Conservation (phyloP, 129 eudicot genomes). For the Apium graveolens region DNA sequence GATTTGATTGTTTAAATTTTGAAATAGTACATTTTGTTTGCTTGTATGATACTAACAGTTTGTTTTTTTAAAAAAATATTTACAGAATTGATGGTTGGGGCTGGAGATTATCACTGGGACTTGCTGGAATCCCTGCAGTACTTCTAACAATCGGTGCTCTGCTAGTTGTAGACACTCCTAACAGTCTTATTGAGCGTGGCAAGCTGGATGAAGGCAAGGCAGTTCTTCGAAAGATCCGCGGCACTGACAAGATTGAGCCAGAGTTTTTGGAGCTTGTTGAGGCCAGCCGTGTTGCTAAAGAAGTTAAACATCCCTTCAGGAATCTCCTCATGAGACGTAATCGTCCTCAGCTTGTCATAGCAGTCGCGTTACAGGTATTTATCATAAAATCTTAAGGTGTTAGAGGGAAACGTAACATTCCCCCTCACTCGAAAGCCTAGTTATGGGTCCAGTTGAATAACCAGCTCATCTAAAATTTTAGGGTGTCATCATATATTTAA, state of each 20-base stretch:
- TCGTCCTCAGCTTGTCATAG: constrained; percentile 70
- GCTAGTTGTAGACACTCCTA: constrained; percentile 79
- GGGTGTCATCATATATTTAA: too few species aligned
- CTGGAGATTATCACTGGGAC: constrained; percentile 83
- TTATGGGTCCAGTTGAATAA: too few species aligned
- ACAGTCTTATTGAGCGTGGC: constrained; percentile 90
- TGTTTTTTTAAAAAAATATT: not conserved
- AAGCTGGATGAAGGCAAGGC: constrained; percentile 78
- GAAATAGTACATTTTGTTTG: not conserved
- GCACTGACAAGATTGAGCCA: constrained; percentile 72
- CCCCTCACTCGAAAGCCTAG: too few species aligned
- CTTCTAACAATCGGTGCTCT: constrained; percentile 72
- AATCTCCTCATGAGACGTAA: constrained; percentile 63
- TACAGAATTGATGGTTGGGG: constrained; percentile 83
- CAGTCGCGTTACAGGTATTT: constrained; percentile 72
- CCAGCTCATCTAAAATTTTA: too few species aligned
- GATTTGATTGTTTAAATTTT: not conserved
- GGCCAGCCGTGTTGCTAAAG: constrained; percentile 70
- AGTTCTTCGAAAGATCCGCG: constrained; percentile 65
- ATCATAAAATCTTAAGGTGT: too few species aligned
- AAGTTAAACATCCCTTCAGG: constrained; percentile 79
- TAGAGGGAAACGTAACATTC: too few species aligned
- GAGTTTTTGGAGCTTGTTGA: constrained; percentile 82
- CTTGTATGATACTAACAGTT: not conserved
- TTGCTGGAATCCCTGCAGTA: constrained; percentile 83